Evolutionary conservation across 768 basidiomycete species (phyloP).

Genomic region (Punctularia strigosozonata): DNA sequence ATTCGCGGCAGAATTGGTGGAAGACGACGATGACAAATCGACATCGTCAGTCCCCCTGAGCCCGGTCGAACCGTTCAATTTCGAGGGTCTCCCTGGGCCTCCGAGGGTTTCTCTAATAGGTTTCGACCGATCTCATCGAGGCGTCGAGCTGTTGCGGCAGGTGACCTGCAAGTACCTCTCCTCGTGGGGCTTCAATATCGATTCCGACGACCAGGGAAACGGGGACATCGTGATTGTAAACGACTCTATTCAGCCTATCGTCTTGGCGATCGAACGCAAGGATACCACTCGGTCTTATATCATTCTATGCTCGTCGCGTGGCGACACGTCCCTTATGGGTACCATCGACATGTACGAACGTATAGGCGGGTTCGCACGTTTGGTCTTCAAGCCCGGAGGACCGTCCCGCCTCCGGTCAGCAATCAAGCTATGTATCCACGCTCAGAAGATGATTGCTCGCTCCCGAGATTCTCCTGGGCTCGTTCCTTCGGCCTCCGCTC

Average conservation of each 20-base stretch:
- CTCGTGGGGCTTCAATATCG: conserved; percentile 51
- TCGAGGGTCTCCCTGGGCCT: conserved; percentile 31
- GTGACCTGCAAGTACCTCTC: conserved; percentile 56
- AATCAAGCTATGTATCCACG: conserved; percentile 51
- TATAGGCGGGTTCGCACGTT: conserved; percentile 80
- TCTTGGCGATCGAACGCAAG: conserved; percentile 41
- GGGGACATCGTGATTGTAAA: conserved; percentile 77
- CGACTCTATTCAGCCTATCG: conserved; percentile 54
- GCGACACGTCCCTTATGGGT: conserved; percentile 48
- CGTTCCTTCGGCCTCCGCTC: background rate
- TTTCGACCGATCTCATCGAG: conserved; percentile 54
- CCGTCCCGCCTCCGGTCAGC: conserved; percentile 60
- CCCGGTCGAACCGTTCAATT: too few relatives aligned
- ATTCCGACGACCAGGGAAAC: conserved; percentile 24
- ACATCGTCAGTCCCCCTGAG: too few relatives aligned
- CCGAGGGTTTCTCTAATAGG: conserved; percentile 59
- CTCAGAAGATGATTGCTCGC: conserved; percentile 28
- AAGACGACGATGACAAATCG: conserved; percentile 35
- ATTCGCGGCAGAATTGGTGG: conserved; percentile 58
- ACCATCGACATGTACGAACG: conserved; percentile 62
- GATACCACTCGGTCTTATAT: conserved; percentile 59
- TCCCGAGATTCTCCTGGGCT: background rate
- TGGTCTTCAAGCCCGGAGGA: conserved; percentile 83
- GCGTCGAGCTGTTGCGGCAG: conserved; percentile 52
- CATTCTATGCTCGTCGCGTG: conserved; percentile 60